A percentile compares a stretch with the other conserved stretches of the same genome.
Conservation (phyloP, 345 rosid species). For the Tarenaya hassleriana region DNA sequence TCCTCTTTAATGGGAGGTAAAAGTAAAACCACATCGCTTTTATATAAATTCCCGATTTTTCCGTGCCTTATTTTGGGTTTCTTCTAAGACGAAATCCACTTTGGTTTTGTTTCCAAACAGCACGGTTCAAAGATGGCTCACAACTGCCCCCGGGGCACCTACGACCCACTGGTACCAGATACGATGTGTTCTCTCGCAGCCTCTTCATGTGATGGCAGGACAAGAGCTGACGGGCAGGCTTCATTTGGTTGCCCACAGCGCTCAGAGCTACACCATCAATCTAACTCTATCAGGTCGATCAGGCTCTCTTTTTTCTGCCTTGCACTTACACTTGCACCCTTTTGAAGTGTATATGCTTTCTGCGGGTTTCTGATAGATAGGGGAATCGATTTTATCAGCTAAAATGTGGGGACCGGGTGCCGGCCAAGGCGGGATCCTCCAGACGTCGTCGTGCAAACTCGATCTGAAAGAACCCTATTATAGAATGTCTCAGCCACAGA, state of each 20-base stretch:
- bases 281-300: slow-evolving; percentile 73
- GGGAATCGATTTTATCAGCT: slow-evolving; percentile 36
- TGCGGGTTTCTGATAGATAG: background rate
- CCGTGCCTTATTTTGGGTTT: too few species aligned
- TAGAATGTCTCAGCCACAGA: slow-evolving; percentile 92
- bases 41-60: background rate
- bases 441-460: slow-evolving; percentile 80
- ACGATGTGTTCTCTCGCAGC: slow-evolving; percentile 92
- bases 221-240: slow-evolving; percentile 90
- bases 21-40: slow-evolving; percentile 24
- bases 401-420: slow-evolving; percentile 99
- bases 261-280: slow-evolving; percentile 88
- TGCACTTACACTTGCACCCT: background rate
- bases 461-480: slow-evolving; percentile 96
- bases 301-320: background rate
- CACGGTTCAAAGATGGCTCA: slow-evolving; percentile 90
- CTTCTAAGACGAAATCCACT: too few species aligned
- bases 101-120: slow-evolving; percentile 40
- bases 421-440: slow-evolving; percentile 89
- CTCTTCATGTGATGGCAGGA: slow-evolving; percentile 92
- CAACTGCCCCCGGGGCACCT: slow-evolving; percentile 96
- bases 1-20: slow-evolving; percentile 86
- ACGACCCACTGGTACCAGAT: slow-evolving; percentile 98
- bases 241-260: slow-evolving; percentile 77
- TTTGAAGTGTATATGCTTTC: background rate